Evolutionary conservation across 192 early-diverging fungal species (phyloP), one percentile per base, ranked within the genome.

Genomic region (Coemansia sp.): DNA sequence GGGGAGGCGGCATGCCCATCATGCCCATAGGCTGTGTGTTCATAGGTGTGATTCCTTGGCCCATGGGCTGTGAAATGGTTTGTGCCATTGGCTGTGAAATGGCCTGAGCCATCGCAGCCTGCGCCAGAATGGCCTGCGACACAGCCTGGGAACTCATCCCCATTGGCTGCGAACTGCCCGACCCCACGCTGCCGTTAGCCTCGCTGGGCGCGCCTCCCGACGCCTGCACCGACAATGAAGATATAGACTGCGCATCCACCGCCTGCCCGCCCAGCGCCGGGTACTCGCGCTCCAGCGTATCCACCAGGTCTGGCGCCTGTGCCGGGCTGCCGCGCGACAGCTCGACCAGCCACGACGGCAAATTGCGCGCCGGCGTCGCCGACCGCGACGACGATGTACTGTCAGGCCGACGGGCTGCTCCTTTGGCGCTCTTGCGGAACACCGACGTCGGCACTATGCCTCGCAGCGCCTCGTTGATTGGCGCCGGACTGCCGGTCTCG

Each of bases 401-500:
- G 7, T 72, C 69, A 0, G 65, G 58, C 13, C 66, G 69, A 32
- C 71, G 49, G 14, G 55, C 20, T 13, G 19, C 57, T 52, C 45
- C 55, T 22, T 72, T 69, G 35, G 69, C 64, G 60, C 75, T 80
- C 56, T 80, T 80, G 57, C 71, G 71, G 59, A 80, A 80, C 60
- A 80, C 78, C 22, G 78, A 80, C 29, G 78, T 80, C 5, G 78
- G 78, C 26, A 80, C 78, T 39, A 80, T 80, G 19, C 78, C 78
- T 4, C 78, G 78, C 29, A 81, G 68, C 2, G 78, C 73, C 53
- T 74, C 73, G 57, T 75, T 81, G 63, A 75, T 81, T 12, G 61
- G 73, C 32, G 78, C 73, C 18, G 78, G 73, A 49, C 72, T 72
- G 22, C 67, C 54, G 13, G 76, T 69, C 32, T 49, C n/a, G 16